Base-by-base conservation (phyloP, 1,284 basidiomycete genomes). In the Phenoliferia sp. region DNA sequence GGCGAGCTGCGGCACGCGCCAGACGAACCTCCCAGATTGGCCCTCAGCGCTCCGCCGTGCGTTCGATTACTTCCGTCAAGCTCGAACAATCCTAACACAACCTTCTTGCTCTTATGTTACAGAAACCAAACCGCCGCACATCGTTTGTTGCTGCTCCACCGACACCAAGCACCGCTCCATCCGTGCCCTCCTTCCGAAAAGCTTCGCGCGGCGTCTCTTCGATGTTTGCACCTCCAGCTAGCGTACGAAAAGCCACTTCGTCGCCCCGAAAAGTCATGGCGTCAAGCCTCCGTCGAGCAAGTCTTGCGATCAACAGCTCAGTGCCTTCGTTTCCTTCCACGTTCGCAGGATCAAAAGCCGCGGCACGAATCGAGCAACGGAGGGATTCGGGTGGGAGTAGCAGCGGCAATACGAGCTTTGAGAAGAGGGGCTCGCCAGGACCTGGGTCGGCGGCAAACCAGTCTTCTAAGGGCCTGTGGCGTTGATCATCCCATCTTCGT, bases 1-100 rank as follows among this genome's bases (percentile, higher is more conserved):
- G 29, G 33, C 62, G 35, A 36, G 61, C 22, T 61, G 55, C 52
- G 22, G 36, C 55, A 33, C 35, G 35, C 6, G 61, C 60, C n/a
- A 64, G 72, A 17, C 64, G 72, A 33, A 31, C 60, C 16, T 73
- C 72, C 22, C 66, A 68, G 62, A 70, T 72, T 50, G 72, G 72
- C 1, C 72, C 72, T 1, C 63, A 68, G 12, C 69, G 72, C 22
- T 68, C 68, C 3, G 68, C 67, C 48, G 48, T 52, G 48, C 48
- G 48, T 52, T 22, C 39, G 22, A 22, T 5, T 52, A 26, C 48
- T 26, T 26, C 5, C 48, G 22, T 52, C 28, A 26, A 12, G 12
- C 39, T 52, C 28, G 7, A 9, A 26, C 17, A 6, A 9, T 52
- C 48, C 6, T 6, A 6, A 52, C 48, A 9, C 9, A 6, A 52